phyloP scores from a whole-genome alignment of 2,329 filamentous ascomycete genomes.

The Trichoderma aggressivum region DNA sequence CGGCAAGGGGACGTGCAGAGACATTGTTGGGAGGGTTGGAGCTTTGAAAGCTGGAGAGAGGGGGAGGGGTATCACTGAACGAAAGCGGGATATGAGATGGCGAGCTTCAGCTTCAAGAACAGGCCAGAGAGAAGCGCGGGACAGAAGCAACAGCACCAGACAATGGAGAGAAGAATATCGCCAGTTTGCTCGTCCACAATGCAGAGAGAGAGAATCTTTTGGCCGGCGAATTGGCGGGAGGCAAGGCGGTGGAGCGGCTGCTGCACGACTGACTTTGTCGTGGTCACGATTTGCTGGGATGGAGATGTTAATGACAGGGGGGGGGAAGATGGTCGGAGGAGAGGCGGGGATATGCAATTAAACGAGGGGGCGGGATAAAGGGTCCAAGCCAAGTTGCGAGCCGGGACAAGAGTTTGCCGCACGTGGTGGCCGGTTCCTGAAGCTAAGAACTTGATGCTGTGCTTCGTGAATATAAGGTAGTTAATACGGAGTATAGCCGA shows the following conservation, averaged over 20 bases:
- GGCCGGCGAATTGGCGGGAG: conserved; percentile 12
- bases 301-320: no score
- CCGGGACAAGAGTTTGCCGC: background rate
- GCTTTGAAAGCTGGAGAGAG: background rate
- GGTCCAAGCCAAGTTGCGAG: background rate
- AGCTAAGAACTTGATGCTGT: background rate
- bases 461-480: background rate
- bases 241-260: conserved; percentile 16
- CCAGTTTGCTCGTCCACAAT: background rate
- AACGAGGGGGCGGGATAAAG: conserved; percentile 17
- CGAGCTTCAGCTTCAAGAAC: background rate
- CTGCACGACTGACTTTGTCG: conserved; percentile 1
- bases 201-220: background rate
- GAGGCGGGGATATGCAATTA: conserved; percentile 24
- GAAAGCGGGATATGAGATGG: background rate
- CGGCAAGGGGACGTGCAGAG: conserved; percentile 55
- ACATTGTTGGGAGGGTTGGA: conserved; percentile 34
- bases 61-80: conserved; percentile 2
- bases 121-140: background rate
- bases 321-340: background rate
- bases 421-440: conserved; percentile 16
- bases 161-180: background rate
- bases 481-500: background rate
- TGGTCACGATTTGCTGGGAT: background rate
- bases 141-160: background rate